Evolutionary conservation across 2,329 filamentous ascomycete species (phyloP).

Genomic region (Colletotrichum sublineola): DNA sequence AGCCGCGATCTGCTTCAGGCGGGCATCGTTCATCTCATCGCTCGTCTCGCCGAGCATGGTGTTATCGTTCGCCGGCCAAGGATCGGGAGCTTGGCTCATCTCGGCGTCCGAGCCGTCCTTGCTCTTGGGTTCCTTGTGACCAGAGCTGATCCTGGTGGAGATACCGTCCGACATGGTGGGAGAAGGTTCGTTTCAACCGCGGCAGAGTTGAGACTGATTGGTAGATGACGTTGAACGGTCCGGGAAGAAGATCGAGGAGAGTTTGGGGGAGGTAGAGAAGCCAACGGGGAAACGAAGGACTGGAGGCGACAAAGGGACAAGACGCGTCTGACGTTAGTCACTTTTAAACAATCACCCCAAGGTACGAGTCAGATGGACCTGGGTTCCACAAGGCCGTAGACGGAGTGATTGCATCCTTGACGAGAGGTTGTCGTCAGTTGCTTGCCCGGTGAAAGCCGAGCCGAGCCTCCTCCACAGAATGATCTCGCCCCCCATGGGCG

Average conservation of each 20-base stretch:
- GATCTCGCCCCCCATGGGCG: constrained; percentile 40
- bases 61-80: constrained; percentile 36
- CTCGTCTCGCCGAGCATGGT: constrained; percentile 41
- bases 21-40: constrained; percentile 52
- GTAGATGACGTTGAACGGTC: not conserved
- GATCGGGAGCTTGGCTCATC: constrained; percentile 30
- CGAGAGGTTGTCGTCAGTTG: constrained; percentile 35
- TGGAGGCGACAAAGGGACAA: constrained; percentile 12
- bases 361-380: constrained; percentile 30
- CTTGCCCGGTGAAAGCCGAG: constrained; percentile 26
- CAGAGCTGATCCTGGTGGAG: constrained; percentile 23
- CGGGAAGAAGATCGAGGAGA: constrained; percentile 3
- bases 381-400: constrained; percentile 31
- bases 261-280: constrained; percentile 2
- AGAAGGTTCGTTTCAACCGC: not conserved
- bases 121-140: constrained; percentile 30
- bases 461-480: constrained; percentile 37
- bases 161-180: constrained; percentile 34
- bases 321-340: constrained; percentile 30
- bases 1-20: constrained; percentile 61
- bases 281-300: constrained; percentile 13
- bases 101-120: constrained; percentile 32
- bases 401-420: constrained; percentile 21
- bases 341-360: constrained; percentile 27
- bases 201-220: not conserved